Evolutionary conservation across 192 early-diverging fungal species (phyloP), one percentile per base, ranked within the genome.

Genomic region (Podila horticola): DNA sequence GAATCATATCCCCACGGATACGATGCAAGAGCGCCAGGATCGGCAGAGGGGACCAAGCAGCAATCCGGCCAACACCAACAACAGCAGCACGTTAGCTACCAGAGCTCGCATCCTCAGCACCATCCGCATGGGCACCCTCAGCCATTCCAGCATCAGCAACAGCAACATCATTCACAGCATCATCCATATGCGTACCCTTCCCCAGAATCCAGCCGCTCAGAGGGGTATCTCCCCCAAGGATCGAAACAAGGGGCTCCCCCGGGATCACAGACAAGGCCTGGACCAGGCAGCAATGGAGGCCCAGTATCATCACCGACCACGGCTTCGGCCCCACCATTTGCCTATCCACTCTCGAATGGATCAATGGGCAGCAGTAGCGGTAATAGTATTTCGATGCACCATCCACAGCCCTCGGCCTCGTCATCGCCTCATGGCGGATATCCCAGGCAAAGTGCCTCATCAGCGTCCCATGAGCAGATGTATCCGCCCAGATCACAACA

Each of bases 61-160:
- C 59, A n/a, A 24, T 57, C 55, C 22, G 11, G 26, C 6, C 55
- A n/a, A n/a, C 55, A n/a, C 26, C 55, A 58, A 11, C 55, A 20
- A 13, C 59, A 61, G 30, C 59, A 61, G 12, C 59, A 61, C 17
- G 59, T 15, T 20, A 26, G 59, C 59, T 33, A 61, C 59, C 59
- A 28, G 26, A 19, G 52, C 22, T 61, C 59, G 15, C 59, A 61
- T 61, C 59, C 20, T 19, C 59, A 24, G 29, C 59, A 61, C 28
- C 59, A 31, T 19, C 59, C 59, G 26, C 59, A 61, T 19, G 28
- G 30, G 7, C 59, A 61, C 28, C 59, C 20, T 5, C 59, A 61
- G 59, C 59, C 33, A 61, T 61, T 31, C 20, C 24, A 55, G n/a
- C 30, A 28, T 61, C 22, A 61, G 41, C 41, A 24, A 22, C 34